These are phyloP conservation scores for Fusarium sp. DNA, from an alignment of 2,329 filamentous ascomycete species.

Conservation along the genomic window DNA sequence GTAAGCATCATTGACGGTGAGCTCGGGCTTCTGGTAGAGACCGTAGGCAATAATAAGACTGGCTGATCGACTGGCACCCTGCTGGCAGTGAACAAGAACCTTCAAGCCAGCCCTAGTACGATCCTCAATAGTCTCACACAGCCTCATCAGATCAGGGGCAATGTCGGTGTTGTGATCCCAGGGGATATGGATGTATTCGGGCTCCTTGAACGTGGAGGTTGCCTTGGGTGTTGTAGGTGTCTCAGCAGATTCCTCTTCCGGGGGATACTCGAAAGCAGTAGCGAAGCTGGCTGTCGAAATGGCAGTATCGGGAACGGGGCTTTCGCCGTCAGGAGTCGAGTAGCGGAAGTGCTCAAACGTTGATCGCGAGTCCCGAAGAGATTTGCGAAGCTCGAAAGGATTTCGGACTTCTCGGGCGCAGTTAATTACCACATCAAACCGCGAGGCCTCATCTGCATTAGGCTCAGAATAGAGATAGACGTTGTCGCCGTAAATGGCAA, in stretches of 20 bases:
- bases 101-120: slow-evolving; percentile 76
- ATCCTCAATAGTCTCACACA: slow-evolving; percentile 79
- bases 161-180: slow-evolving; percentile 93
- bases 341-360: slow-evolving; percentile 43
- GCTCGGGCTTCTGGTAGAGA: slow-evolving; percentile 76
- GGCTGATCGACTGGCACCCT: slow-evolving; percentile 83
- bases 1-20: slow-evolving; percentile 84
- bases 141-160: slow-evolving; percentile 73
- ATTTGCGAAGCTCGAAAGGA: slow-evolving; percentile 63
- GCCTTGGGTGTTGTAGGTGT: slow-evolving; percentile 66
- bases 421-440: slow-evolving; percentile 85
- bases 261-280: slow-evolving; percentile 67
- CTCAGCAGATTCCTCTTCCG: slow-evolving; percentile 49
- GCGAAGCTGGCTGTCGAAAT: slow-evolving; percentile 64
- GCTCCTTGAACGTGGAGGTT: slow-evolving; percentile 56
- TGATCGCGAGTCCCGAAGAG: slow-evolving; percentile 44
- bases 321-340: slow-evolving; percentile 50
- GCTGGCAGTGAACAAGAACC: slow-evolving; percentile 84
- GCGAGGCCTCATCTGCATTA: slow-evolving; percentile 75
- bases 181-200: slow-evolving; percentile 85
- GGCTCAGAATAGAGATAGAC: slow-evolving; percentile 84
- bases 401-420: slow-evolving; percentile 83
- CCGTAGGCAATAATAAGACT: slow-evolving; percentile 88
- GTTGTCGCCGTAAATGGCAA: slow-evolving; percentile 79
- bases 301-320: slow-evolving; percentile 61